Base-by-base conservation (phyloP, 768 basidiomycete species). In the Calocybe gangraenosa region DNA sequence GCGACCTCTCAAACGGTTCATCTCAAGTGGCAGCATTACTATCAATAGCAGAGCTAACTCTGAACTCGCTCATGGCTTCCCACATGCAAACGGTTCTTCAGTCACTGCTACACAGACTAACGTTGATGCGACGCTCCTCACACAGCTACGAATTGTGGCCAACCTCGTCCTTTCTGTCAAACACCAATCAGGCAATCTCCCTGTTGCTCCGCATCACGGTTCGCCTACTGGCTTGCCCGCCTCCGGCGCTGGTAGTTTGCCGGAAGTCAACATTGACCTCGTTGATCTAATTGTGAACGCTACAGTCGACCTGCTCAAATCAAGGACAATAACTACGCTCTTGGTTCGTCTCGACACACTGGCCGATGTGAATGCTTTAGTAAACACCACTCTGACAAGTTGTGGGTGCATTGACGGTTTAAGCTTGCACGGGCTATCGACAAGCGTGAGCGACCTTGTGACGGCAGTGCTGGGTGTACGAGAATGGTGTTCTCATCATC, bases 1-100 rank as follows among this genome's bases (percentile, higher is more conserved):
- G 15, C 32, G 20, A n/a, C n/a, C n/a, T n/a, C n/a, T n/a, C n/a
- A 45, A 18, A 11, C 48, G 4, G 33, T 35, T 15, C 23, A 32
- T 2, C 32, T 41, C 14, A 46, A 47, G n/a, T 31, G 25, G 35
- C 1, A 22, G 32, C 3, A 49, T 58, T 37, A 40, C 45, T 22
- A 59, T 59, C 15, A 49, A 44, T 62, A 19, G 38, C 63, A 14
- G 55, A 55, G 19, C 45, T 63, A n/a, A n/a, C n/a, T n/a, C n/a
- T n/a, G n/a, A n/a, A n/a, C n/a, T n/a, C n/a, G n/a, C n/a, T n/a
- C n/a, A n/a, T n/a, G n/a, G n/a, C n/a, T n/a, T n/a, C n/a, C n/a
- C n/a, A n/a, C n/a, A n/a, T n/a, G n/a, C n/a, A n/a, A n/a, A n/a
- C n/a, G n/a, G n/a, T n/a, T n/a, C n/a, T n/a, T n/a, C n/a, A n/a